These are phyloP conservation scores for Jamesozyma piceae DNA, from an alignment of 805 yeast genomes.

Conservation along the genomic window DNA sequence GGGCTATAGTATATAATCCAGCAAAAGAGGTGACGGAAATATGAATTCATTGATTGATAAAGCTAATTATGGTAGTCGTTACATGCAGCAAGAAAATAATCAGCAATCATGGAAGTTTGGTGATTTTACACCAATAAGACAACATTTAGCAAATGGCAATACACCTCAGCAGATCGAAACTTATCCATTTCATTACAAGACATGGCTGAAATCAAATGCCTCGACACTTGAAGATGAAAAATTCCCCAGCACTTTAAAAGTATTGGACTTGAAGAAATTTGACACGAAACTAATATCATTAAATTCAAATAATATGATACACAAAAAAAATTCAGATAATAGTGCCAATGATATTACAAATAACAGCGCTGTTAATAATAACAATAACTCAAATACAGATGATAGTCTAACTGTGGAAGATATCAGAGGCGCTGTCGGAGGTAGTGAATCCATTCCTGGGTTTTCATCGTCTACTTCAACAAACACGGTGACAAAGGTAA, in stretches of 20 bases:
- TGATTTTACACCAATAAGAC: constrained; percentile 23
- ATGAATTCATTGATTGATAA: constrained; percentile 17
- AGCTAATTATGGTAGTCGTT: constrained; percentile 16
- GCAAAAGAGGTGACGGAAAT: too few species aligned
- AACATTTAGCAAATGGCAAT: not conserved
- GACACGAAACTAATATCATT: constrained; percentile 13
- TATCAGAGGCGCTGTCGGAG: constrained; percentile 47
- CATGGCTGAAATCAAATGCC: constrained; percentile 16
- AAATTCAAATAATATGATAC: not conserved
- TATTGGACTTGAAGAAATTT: constrained; percentile 35
- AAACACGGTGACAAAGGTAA: constrained; percentile 1
- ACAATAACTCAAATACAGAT: constrained; percentile 8
- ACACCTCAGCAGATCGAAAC: constrained; percentile 6
- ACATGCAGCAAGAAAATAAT: constrained; percentile 8
- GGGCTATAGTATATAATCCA: too few species aligned
- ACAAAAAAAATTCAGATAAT: constrained; percentile 1
- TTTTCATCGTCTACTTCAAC: constrained; percentile 18
- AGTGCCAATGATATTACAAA: not conserved
- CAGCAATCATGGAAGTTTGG: constrained; percentile 27
- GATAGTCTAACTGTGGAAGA: constrained; percentile 37
- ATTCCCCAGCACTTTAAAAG: constrained; percentile 1
- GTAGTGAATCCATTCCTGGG: constrained; percentile 39
- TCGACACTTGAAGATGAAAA: not conserved
- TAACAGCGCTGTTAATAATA: not conserved
- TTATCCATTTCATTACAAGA: constrained; percentile 17